Evolutionary conservation across 1,139 yeast genomes (phyloP).

Genomic region (Geotrichum fermentans): DNA sequence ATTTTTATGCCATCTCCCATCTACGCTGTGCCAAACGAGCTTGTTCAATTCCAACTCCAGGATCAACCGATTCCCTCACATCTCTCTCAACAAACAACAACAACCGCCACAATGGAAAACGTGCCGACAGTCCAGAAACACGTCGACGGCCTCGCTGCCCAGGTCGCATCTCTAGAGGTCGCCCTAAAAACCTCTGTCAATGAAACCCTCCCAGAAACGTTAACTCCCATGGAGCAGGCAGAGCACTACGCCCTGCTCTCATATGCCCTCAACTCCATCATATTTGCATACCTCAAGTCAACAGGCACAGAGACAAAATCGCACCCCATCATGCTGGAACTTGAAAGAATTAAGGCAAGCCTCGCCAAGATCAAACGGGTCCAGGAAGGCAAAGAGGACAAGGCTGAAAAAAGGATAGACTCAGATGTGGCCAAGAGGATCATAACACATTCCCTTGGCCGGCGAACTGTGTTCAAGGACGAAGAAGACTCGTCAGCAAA

Average conservation of each 20-base stretch:
- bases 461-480: background rate
- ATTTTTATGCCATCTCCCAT: too few species aligned
- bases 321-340: slow-evolving; percentile 66
- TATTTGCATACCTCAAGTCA: slow-evolving; percentile 56
- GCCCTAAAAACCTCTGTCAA: slow-evolving; percentile 30
- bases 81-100: too few species aligned
- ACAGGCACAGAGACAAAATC: slow-evolving; percentile 53
- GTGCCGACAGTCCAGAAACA: slow-evolving; percentile 26
- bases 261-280: slow-evolving; percentile 41
- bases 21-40: too few species aligned
- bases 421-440: slow-evolving; percentile 32
- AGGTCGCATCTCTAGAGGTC: slow-evolving; percentile 30
- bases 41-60: too few species aligned
- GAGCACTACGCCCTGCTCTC: slow-evolving; percentile 37
- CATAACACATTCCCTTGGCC: slow-evolving; percentile 46
- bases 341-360: slow-evolving; percentile 62
- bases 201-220: slow-evolving; percentile 30
- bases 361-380: slow-evolving; percentile 49
- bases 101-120: slow-evolving; percentile 33
- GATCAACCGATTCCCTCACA: too few species aligned
- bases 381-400: slow-evolving; percentile 25
- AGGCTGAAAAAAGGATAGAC: background rate
- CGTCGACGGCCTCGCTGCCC: slow-evolving; percentile 30
- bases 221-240: slow-evolving; percentile 34
- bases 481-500: slow-evolving; percentile 6